Base-by-base conservation (phyloP, 2,329 filamentous ascomycete genomes). In the Stenocarpella maydis region DNA sequence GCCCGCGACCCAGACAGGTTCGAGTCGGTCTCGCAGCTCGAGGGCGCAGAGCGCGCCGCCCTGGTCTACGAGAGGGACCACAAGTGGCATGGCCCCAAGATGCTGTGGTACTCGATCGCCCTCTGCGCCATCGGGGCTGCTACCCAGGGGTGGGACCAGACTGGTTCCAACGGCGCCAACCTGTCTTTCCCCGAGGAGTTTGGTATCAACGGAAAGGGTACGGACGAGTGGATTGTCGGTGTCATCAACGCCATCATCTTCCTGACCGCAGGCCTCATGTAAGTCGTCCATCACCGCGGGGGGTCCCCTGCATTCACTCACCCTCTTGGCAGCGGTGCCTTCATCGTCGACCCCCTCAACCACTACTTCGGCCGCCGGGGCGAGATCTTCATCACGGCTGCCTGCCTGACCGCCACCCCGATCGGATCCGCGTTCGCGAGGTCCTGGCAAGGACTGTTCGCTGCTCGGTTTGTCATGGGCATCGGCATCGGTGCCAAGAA, bases 361-460 rank as follows among this genome's bases (percentile, higher is more conserved):
- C 72, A 80, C 65, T 76, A 75, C 55, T 74, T 82, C 37, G 84
- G 84, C 10, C 83, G 84, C 14, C 80, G 84, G 8, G 83, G 89
- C 67, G 91, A 89, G 21, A 94, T 95, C 72, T 95, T 94, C 79
- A 81, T 93, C 68, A 89, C 92, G 7, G 92, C 91, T 54, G 87
- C 92, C 71, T 90, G 95, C 76, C 92, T 90, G 75, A 81, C 93
- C 37, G 85, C 91, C 76, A 84, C 91, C 2, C 88, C 91, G 1
- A 88, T 94, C 71, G 91, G 90, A n/a, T 89, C 87, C 65, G 91
- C 87, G 0, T 91, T 93, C 72, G 88, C 90, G 66, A 87, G 91
- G 71, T 90, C 86, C 0, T 95, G 92, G 92, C 85, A 83, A 77
- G 87, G 93, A 75, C 87, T 94, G 73, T 85, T 96, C 69, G 84